A percentile compares a stretch with the other conserved stretches of the same genome.
Conservation (phyloP, 257 asterid species). For the Gentiana macrophylla region DNA sequence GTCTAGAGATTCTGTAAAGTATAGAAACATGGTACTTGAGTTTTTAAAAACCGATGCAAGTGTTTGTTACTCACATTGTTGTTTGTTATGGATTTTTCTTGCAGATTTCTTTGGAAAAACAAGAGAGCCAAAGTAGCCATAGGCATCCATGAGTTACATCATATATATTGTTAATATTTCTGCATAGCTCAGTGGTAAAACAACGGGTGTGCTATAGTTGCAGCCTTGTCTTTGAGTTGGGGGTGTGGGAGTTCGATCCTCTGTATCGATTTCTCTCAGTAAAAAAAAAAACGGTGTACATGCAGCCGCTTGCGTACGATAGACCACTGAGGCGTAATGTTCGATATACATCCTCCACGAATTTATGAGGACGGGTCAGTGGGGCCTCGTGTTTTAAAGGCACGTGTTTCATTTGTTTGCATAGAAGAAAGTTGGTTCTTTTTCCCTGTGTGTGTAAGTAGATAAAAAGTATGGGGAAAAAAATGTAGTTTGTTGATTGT, state of each 20-base stretch:
- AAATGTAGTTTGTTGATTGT: too few species aligned
- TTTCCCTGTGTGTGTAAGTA: too few species aligned
- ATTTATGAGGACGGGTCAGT: too few species aligned
- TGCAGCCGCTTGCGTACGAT: neutral
- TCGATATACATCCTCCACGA: neutral
- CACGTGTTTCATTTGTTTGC: too few species aligned
- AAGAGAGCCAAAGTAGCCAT: slow-evolving; percentile 14
- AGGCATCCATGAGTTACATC: slow-evolving; percentile 4
- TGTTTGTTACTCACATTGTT: neutral
- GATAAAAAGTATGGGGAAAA: too few species aligned
- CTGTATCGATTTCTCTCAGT: slow-evolving; percentile 9
- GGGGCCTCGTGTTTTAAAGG: too few species aligned
- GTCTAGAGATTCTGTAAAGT: too few species aligned
- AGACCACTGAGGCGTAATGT: slow-evolving; percentile 3
- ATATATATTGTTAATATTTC: neutral
- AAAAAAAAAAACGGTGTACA: neutral
- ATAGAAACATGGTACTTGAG: too few species aligned
- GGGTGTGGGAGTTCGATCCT: neutral
- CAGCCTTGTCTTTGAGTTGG: too few species aligned
- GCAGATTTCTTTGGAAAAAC: slow-evolving; percentile 46
- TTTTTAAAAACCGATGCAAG: too few species aligned
- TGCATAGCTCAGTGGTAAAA: neutral
- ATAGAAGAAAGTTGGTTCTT: too few species aligned
- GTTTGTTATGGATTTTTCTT: neutral
- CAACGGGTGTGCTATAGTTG: neutral